Percentiles rank a stretch among this genome's conserved stretches.
Conservation (phyloP, 2,329 filamentous ascomycete species). For the Cadophora gregata region DNA sequence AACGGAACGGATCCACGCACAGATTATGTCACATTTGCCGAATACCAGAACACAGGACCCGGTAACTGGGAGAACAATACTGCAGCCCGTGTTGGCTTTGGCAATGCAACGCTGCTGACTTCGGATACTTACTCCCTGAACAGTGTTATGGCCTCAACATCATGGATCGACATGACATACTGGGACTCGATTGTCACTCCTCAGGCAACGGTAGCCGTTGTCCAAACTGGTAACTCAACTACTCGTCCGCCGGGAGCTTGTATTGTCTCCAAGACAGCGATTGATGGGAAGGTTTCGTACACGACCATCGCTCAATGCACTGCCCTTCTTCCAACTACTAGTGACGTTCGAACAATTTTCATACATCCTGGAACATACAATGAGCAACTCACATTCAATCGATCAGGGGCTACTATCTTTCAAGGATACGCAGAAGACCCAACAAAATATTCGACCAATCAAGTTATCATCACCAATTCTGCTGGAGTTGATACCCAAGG, state of each 20-base stretch:
- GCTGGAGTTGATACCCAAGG: slow-evolving; percentile 23
- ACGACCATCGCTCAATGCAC: slow-evolving; percentile 47
- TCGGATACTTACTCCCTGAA: slow-evolving; percentile 46
- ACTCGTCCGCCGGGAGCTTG: slow-evolving; percentile 46
- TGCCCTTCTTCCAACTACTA: slow-evolving; percentile 46
- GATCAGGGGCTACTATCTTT: slow-evolving; percentile 36
- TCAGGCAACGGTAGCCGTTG: slow-evolving; percentile 36
- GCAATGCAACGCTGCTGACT: slow-evolving; percentile 46
- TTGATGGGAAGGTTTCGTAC: slow-evolving; percentile 46
- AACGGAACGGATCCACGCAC: slow-evolving; percentile 25
- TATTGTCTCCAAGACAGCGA: slow-evolving; percentile 47
- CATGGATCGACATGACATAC: slow-evolving; percentile 51
- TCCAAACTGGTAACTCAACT: slow-evolving; percentile 36
- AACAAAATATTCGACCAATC: slow-evolving; percentile 12
- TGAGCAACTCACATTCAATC: slow-evolving; percentile 54
- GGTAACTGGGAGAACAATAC: slow-evolving; percentile 42
- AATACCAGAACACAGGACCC: slow-evolving; percentile 31
- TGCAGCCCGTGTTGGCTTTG: slow-evolving; percentile 45
- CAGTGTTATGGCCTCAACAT: slow-evolving; percentile 49
- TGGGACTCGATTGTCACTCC: slow-evolving; percentile 47
- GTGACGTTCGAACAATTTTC: slow-evolving; percentile 53
- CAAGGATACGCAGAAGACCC: slow-evolving; percentile 18
- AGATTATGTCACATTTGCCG: slow-evolving; percentile 28
- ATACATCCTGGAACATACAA: slow-evolving; percentile 60
- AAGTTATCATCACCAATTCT: slow-evolving; percentile 20